A percentile compares a stretch with the other conserved stretches of the same genome.
Conservation (phyloP, 2,329 filamentous ascomycete genomes). For the Ophiostoma australiae region DNA sequence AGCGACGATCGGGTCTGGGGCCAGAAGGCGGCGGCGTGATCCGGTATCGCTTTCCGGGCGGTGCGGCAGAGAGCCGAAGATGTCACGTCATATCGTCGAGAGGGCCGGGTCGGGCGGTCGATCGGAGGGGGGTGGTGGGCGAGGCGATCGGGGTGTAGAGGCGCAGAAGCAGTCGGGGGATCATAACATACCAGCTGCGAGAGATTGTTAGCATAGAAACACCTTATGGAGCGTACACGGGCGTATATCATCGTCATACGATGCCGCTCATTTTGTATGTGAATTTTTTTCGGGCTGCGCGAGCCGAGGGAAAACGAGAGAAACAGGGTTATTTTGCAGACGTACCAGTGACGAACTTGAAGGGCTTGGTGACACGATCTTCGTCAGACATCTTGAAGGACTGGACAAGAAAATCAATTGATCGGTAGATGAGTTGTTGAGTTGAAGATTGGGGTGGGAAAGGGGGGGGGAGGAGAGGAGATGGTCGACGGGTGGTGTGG, state of each 20-base stretch:
- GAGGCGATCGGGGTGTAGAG: background rate
- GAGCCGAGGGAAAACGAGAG: background rate
- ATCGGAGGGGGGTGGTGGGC: background rate
- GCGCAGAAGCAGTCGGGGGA: constrained; percentile 5
- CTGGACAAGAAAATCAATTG: constrained; percentile 31
- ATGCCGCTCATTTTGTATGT: constrained; percentile 18
- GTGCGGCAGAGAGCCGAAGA: constrained; percentile 12
- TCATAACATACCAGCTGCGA: constrained; percentile 27
- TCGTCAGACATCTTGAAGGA: constrained; percentile 82
- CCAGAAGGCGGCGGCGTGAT: background rate
- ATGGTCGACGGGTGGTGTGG: constrained; percentile 25
- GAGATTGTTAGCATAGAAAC: constrained; percentile 19
- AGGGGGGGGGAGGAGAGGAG: constrained; percentile 34
- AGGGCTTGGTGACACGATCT: constrained; percentile 90
- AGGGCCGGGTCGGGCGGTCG: background rate
- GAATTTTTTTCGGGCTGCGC: constrained; percentile 19
- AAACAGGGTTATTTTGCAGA: background rate
- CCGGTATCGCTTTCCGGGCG: background rate
- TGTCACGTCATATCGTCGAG: background rate
- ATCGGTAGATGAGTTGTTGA: constrained; percentile 27
- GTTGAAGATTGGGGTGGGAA: constrained; percentile 22
- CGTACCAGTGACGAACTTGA: constrained; percentile 94
- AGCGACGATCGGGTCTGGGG: background rate
- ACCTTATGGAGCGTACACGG: background rate
- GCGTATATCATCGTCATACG: constrained; percentile 26